phyloP scores from a whole-genome alignment of 2,329 filamentous ascomycete species.

The Neofusicoccum sp. region DNA sequence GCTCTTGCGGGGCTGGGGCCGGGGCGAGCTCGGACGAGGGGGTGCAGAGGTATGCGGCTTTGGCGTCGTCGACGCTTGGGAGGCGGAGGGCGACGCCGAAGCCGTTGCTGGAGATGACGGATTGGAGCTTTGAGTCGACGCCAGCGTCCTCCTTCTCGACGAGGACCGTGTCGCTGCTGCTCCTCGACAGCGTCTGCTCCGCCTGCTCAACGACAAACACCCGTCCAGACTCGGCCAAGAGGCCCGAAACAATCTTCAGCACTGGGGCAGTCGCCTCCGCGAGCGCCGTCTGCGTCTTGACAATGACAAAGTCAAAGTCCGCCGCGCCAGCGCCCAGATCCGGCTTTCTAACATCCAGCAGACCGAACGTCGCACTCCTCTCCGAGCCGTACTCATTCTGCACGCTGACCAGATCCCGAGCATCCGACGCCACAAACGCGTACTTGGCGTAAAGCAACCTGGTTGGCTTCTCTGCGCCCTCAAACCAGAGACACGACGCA shows the following conservation, averaged over 20 bases:
- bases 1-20: neutral
- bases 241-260: neutral
- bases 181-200: neutral
- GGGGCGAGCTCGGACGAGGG: neutral
- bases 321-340: slow-evolving; percentile 18
- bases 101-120: neutral
- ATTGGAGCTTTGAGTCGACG: neutral
- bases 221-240: neutral
- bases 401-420: neutral
- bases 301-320: neutral
- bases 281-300: neutral
- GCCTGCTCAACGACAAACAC: neutral
- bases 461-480: neutral
- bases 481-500: neutral
- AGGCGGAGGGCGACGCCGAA: neutral
- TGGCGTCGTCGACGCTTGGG: neutral
- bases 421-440: neutral
- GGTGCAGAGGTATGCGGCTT: neutral
- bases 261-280: neutral
- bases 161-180: neutral
- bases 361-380: slow-evolving; percentile 23
- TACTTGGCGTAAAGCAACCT: neutral
- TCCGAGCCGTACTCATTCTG: neutral
- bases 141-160: neutral
- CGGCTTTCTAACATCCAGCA: slow-evolving; percentile 24